Evolutionary conservation across 371 early-diverging fungal genomes (phyloP).

Genomic region (Dichotomocladium elegans): DNA sequence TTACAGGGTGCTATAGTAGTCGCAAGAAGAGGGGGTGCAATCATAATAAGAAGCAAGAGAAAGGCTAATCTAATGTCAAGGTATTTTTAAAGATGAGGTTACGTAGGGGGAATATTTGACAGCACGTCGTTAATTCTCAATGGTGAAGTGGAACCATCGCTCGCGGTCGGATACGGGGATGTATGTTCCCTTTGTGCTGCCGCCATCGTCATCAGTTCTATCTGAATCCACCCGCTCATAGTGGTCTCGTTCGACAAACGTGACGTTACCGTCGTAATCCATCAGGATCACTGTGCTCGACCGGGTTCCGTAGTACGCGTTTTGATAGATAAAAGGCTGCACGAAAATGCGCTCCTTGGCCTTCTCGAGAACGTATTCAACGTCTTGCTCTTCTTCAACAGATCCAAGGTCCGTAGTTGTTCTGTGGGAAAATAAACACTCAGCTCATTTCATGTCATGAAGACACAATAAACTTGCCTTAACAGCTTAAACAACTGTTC

Average conservation of each 20-base stretch:
- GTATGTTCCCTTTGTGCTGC: background rate
- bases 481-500: slow-evolving; percentile 44
- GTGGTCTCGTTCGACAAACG: slow-evolving; percentile 42
- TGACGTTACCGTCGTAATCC: slow-evolving; percentile 36
- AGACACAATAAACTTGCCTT: slow-evolving; percentile 18
- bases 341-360: slow-evolving; percentile 33
- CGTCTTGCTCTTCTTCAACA: background rate
- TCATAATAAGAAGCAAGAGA: too few relatives aligned
- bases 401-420: background rate
- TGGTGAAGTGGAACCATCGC: slow-evolving; percentile 4
- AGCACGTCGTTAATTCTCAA: background rate
- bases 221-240: slow-evolving; percentile 12
- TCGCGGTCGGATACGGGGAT: background rate
- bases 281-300: slow-evolving; percentile 52
- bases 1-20: background rate
- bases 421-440: background rate
- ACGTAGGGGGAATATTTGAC: background rate
- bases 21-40: background rate
- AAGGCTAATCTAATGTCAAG: too few relatives aligned
- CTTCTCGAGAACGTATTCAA: slow-evolving; percentile 15
- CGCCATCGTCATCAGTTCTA: background rate
- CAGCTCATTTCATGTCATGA: background rate
- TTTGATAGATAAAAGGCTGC: slow-evolving; percentile 18
- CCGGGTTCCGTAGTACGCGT: slow-evolving; percentile 41
- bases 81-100: background rate